phyloP scores from a whole-genome alignment of 2,329 filamentous ascomycete genomes.

The Nemania serpens region DNA sequence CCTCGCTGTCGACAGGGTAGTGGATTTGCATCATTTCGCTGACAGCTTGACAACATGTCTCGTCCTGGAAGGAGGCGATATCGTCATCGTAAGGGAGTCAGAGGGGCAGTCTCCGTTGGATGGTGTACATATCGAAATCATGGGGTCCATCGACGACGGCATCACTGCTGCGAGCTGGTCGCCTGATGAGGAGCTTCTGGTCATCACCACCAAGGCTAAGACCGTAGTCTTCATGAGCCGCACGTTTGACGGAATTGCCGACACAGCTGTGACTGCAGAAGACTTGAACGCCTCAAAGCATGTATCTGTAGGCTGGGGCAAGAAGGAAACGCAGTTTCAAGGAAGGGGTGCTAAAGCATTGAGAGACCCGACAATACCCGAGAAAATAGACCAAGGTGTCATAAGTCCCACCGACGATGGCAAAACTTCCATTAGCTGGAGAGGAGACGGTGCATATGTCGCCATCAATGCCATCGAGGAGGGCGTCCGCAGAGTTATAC shows the following conservation, averaged over 20 bases:
- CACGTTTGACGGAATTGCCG: constrained; percentile 81
- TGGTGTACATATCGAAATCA: constrained; percentile 87
- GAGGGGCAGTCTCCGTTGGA: constrained; percentile 49
- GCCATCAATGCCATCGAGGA: constrained; percentile 81
- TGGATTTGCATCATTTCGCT: constrained; percentile 83
- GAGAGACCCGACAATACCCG: constrained; percentile 91
- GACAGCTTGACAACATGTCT: constrained; percentile 80
- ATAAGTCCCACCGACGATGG: constrained; percentile 76
- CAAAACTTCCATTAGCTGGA: constrained; percentile 80
- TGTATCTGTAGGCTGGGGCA: constrained; percentile 97
- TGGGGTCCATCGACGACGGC: constrained; percentile 90
- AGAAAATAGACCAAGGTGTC: constrained; percentile 83
- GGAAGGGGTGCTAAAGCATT: constrained; percentile 85
- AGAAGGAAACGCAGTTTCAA: constrained; percentile 97
- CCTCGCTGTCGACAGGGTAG: constrained; percentile 72
- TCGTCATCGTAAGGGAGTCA: constrained; percentile 80
- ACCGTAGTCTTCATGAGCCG: constrained; percentile 92
- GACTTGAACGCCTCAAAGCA: constrained; percentile 89
- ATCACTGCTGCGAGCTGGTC: constrained; percentile 92
- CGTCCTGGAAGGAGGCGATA: constrained; percentile 87
- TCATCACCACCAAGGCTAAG: constrained; percentile 77
- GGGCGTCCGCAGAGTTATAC: constrained; percentile 74
- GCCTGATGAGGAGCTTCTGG: constrained; percentile 88
- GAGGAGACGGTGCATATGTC: constrained; percentile 90
- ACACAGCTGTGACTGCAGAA: constrained; percentile 71